A percentile compares a stretch with the other conserved stretches of the same genome.
These are phyloP conservation scores for Aspergillus jensenii DNA, from an alignment of 2,329 filamentous ascomycete species.

Conservation along the genomic window DNA sequence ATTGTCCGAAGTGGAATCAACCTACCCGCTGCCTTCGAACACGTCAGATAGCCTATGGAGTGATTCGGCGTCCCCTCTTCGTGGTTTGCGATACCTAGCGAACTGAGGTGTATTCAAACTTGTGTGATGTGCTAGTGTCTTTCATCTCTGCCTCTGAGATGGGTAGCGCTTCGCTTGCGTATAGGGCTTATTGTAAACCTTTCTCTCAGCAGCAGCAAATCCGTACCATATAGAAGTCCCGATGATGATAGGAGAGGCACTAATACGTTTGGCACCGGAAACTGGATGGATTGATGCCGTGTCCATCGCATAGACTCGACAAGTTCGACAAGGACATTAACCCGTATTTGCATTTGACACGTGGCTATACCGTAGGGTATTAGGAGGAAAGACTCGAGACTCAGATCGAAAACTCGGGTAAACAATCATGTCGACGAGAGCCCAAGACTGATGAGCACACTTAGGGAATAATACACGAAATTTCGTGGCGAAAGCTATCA, in stretches of 20 bases:
- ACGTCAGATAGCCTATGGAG: background rate
- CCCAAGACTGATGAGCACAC: background rate
- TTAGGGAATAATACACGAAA: background rate
- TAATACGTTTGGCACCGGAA: background rate
- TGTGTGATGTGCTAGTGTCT: background rate
- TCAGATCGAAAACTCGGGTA: too few species aligned
- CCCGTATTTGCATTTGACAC: too few species aligned
- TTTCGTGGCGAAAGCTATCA: background rate
- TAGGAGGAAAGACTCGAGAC: background rate
- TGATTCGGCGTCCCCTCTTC: background rate
- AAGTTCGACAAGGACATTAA: background rate
- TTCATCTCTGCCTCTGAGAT: background rate
- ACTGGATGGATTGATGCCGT: background rate
- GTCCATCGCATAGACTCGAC: background rate
- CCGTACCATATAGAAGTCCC: background rate
- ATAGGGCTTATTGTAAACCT: too few species aligned
- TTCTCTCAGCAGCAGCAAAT: too few species aligned
- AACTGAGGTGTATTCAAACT: background rate
- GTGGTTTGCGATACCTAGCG: background rate
- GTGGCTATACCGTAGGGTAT: background rate
- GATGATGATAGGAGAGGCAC: background rate
- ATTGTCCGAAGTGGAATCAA: background rate
- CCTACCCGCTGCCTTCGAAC: background rate
- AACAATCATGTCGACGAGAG: background rate
- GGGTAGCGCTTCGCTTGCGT: too few species aligned